A percentile compares a stretch with the other conserved stretches of the same genome.
phyloP scores from a whole-genome alignment of 805 yeast species.

The Vanderwaltozyma yarrowii region DNA sequence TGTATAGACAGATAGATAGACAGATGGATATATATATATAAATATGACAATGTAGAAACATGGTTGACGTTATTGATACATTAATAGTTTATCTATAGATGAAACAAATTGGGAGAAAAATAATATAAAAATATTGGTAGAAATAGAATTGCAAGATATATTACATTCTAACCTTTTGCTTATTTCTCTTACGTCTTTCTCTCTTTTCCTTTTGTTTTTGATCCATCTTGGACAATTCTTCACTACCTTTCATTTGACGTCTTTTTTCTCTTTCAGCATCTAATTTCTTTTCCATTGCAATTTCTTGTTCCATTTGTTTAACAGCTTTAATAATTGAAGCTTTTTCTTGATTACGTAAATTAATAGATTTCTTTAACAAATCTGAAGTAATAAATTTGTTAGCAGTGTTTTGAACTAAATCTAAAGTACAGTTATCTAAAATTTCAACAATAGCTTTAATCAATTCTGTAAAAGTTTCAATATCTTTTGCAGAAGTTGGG shows the following conservation, averaged over 20 bases:
- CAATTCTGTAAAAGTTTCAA: constrained; percentile 39
- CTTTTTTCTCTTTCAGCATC: constrained; percentile 58
- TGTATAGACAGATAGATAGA: too few relatives aligned
- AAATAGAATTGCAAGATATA: neutral
- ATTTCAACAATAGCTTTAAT: constrained; percentile 47
- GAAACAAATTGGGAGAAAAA: too few relatives aligned
- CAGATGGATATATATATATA: too few relatives aligned
- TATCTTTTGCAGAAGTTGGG: constrained; percentile 41
- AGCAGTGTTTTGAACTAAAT: constrained; percentile 28
- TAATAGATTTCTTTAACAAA: constrained; percentile 62
- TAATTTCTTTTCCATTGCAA: constrained; percentile 56
- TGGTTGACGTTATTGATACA: too few relatives aligned
- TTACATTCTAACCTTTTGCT: constrained; percentile 39
- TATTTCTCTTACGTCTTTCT: constrained; percentile 61
- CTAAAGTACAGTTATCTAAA: constrained; percentile 45
- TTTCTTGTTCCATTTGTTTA: constrained; percentile 59
- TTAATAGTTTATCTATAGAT: too few relatives aligned
- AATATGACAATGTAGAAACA: too few relatives aligned
- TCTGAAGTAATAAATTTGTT: constrained; percentile 59
- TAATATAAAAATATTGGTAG: too few relatives aligned
- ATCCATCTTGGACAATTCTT: constrained; percentile 69
- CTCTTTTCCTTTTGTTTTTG: constrained; percentile 74
- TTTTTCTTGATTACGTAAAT: constrained; percentile 66
- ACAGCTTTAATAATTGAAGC: constrained; percentile 58
- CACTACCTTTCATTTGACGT: constrained; percentile 48